Conservation (phyloP, 495 filamentous ascomycete species). For the Neurospora sublineolata region DNA sequence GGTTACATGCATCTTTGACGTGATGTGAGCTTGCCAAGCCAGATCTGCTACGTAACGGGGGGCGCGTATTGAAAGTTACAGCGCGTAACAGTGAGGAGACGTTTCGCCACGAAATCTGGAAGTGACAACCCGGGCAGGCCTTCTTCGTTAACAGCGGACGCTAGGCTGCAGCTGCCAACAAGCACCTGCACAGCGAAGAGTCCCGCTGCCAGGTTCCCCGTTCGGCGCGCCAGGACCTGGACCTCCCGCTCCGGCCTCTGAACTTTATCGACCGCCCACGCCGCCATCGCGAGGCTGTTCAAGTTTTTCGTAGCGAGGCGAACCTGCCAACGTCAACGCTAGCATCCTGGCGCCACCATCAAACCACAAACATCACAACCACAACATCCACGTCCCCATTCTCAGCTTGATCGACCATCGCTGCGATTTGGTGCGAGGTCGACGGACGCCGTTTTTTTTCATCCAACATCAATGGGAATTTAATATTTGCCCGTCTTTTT, state of each 20-base stretch:
- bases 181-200: not conserved
- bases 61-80: not conserved
- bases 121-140: not conserved
- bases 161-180: not conserved
- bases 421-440: slow-evolving; percentile 8
- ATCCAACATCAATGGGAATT: slow-evolving; percentile 10
- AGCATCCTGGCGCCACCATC: not conserved
- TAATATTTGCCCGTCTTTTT: slow-evolving; percentile 2
- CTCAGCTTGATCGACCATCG: slow-evolving; percentile 7
- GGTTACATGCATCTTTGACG: not conserved
- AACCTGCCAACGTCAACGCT: not conserved
- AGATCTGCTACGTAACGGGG: not conserved
- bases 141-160: not conserved
- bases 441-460: not conserved
- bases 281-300: not conserved
- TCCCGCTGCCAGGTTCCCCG: not conserved
- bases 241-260: not conserved
- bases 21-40: not conserved
- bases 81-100: not conserved
- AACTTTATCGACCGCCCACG: not conserved
- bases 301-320: not conserved
- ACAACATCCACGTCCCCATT: not conserved
- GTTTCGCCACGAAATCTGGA: not conserved
- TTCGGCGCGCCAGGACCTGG: not conserved
- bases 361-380: not conserved